phyloP scores from a whole-genome alignment of 352 stramenopile species.

The Globisporangium nunn region DNA sequence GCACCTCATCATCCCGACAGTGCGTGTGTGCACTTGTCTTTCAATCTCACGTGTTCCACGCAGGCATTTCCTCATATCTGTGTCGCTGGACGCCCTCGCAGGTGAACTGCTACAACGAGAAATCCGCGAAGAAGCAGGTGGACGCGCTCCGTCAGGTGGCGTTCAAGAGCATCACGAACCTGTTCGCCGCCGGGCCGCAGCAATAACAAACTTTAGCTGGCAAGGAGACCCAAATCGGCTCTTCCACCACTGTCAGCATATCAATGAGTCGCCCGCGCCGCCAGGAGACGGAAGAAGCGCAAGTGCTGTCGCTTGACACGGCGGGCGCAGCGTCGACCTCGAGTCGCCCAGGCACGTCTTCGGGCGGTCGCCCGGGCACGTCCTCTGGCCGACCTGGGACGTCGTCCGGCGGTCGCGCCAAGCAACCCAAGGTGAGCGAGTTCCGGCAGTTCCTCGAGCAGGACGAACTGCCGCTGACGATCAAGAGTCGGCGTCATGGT shows the following conservation, averaged over 20 bases:
- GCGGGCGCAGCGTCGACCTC: background rate
- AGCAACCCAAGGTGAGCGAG: conserved; percentile 51
- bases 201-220: too few species aligned
- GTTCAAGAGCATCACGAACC: conserved; percentile 50
- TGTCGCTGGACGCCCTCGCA: conserved; percentile 10
- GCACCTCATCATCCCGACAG: conserved; percentile 89
- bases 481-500: conserved; percentile 34
- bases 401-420: conserved; percentile 19
- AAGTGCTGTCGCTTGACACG: conserved; percentile 50
- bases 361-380: background rate
- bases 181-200: conserved; percentile 21
- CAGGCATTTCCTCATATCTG: too few species aligned
- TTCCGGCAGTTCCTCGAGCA: conserved; percentile 69
- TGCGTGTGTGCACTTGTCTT: conserved; percentile 16
- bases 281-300: conserved; percentile 15
- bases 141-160: conserved; percentile 52
- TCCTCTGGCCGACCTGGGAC: conserved; percentile 3
- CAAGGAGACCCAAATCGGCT: too few species aligned
- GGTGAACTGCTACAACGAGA: conserved; percentile 67
- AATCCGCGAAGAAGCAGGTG: conserved; percentile 63
- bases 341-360: background rate
- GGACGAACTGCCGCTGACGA: conserved; percentile 52
- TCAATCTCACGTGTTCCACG: too few species aligned
- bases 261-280: conserved; percentile 5
- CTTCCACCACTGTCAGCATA: conserved; percentile 1